Evolutionary conservation across 2,329 filamentous ascomycete species (phyloP), one percentile per base, ranked within the genome.

Genomic region (Phialocephala sp.): DNA sequence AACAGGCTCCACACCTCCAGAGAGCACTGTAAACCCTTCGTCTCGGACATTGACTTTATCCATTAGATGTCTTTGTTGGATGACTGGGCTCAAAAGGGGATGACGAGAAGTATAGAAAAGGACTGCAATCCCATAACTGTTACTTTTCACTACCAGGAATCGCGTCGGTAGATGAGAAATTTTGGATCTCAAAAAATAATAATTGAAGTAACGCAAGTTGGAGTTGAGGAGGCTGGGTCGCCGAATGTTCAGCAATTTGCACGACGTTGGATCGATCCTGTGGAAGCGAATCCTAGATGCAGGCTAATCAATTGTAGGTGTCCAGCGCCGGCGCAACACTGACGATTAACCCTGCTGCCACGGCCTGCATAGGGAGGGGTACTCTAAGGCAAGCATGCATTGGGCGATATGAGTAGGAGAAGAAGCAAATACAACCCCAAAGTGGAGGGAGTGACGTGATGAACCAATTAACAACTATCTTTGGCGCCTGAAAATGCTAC

Each of bases 1-100:
- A 56, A 56, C 54, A 56, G 54, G 54, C 22, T 56, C 54, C 54
- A 56, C 54, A 56, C 54, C 54, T 36, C 54, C 54, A 35, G 54
- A 56, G 20, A 56, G 54, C 54, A 56, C 54, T 11, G 54, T 56
- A 56, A 56, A 36, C 54, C 54, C 54, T 56, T 56, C 22, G 24
- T 56, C 54, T 56, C 54, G 54, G 54, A 36, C 24, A 56, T 56
- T 56, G 54, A 56, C 20, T 56, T 56, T 8, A 56, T 36, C 54
- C 54, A 56, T 56, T 56, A 4, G 54, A 56, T 56, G 24, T 36
- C 54, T 56, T 14, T 56, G 54, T 56, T 56, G 54, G 54, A 27
- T 36, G 24, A 56, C 54, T 56, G n/a, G 54, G 54, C 24, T 56
- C 54, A 56, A n/a, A 2, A 36, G n/a, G 12, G 24, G 54, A 56